phyloP scores from a whole-genome alignment of 2,329 filamentous ascomycete genomes.

The Hymenoscyphus repandus region DNA sequence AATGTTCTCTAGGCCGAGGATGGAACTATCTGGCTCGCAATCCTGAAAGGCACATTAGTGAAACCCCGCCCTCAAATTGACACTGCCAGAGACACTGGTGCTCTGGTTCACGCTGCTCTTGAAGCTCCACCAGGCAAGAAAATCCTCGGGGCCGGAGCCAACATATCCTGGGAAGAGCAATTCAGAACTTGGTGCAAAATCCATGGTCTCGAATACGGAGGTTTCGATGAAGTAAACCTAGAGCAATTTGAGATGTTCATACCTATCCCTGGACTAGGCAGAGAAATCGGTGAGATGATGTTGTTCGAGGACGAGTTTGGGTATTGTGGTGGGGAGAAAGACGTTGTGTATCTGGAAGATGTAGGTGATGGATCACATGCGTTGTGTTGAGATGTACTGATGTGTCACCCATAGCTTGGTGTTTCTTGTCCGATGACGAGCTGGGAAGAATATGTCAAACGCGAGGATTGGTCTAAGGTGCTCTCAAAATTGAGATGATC shows the following conservation, averaged over 20 bases:
- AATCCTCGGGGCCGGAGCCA: constrained; percentile 15
- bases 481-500: constrained; percentile 6
- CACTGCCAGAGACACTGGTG: constrained; percentile 11
- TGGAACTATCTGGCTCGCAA: constrained; percentile 22
- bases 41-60: constrained; percentile 22
- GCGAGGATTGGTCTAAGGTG: constrained; percentile 21
- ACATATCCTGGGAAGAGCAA: constrained; percentile 15
- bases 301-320: constrained; percentile 28
- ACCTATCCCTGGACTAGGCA: constrained; percentile 20
- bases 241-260: constrained; percentile 24
- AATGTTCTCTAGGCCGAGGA: constrained; percentile 12
- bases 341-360: constrained; percentile 27
- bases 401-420: constrained; percentile 10
- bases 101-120: constrained; percentile 24
- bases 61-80: constrained; percentile 14
- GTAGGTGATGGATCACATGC: constrained; percentile 7
- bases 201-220: constrained; percentile 12
- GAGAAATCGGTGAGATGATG: constrained; percentile 34
- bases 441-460: constrained; percentile 18
- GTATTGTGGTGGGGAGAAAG: constrained; percentile 33
- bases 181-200: constrained; percentile 17
- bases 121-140: constrained; percentile 20
- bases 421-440: constrained; percentile 13
- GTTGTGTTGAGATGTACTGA: not conserved
- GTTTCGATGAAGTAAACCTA: constrained; percentile 14